A percentile compares a stretch with the other conserved stretches of the same genome.
Evolutionary conservation across 2,329 filamentous ascomycete genomes (phyloP).

Genomic region (Diaporthe amygdali): DNA sequence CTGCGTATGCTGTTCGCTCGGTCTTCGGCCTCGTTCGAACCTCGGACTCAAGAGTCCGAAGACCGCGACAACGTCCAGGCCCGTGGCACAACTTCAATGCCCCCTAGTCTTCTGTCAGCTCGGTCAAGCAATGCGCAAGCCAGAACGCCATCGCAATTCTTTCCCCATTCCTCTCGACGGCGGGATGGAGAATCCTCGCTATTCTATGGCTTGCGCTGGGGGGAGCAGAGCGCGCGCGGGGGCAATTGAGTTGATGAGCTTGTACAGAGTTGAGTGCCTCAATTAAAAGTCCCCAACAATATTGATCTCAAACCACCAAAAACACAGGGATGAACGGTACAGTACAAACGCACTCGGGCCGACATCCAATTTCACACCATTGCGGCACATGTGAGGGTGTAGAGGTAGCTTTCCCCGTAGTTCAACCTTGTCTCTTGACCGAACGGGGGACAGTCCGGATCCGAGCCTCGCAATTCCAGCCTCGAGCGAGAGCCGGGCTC

Average conservation of each 20-base stretch:
- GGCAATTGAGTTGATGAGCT: not conserved
- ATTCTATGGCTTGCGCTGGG: not conserved
- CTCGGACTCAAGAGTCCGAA: not conserved
- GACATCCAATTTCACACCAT: not conserved
- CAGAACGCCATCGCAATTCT: not conserved
- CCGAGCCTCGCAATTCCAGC: not conserved
- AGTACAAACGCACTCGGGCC: not conserved
- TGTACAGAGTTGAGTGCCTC: not conserved
- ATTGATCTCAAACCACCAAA: not conserved
- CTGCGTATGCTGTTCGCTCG: not conserved
- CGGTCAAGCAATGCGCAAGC: not conserved
- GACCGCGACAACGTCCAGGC: not conserved
- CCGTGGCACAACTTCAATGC: not conserved
- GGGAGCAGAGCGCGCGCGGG: not conserved
- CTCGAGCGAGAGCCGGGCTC: not conserved
- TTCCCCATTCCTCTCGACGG: not conserved
- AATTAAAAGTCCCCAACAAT: not conserved
- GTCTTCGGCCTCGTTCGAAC: not conserved
- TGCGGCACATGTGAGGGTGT: not conserved
- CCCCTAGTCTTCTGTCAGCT: not conserved
- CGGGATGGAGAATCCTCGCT: not conserved
- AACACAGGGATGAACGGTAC: not conserved
- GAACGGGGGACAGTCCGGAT: not conserved
- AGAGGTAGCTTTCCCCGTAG: not conserved
- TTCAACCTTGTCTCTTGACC: not conserved